Base-by-base conservation (phyloP, 2,329 filamentous ascomycete genomes). In the Fusarium sp. region DNA sequence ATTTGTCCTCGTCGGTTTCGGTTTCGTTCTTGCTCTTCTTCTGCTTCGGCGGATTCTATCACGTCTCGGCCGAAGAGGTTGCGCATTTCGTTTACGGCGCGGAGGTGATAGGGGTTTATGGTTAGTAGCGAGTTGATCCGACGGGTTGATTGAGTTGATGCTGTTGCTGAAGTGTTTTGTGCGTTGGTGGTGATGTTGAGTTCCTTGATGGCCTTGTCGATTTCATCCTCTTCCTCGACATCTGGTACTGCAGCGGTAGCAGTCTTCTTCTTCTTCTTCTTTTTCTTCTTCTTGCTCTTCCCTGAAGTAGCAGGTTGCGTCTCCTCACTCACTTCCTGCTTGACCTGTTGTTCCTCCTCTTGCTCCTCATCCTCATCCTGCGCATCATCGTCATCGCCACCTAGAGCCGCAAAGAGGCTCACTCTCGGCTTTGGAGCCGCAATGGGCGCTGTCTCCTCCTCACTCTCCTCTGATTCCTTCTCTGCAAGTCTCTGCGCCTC, bases 11-110 rank as follows among this genome's bases (percentile, higher is more conserved):
- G 79, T 31, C 79, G 78, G 31, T 82, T 79, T 60, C 82, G 81
- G 47, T 77, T 80, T 64, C 81, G 80, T 71, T 87, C 83, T 40
- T 83, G 82, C 58, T 84, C 84, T 66, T 89, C 87, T 67, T 89
- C 88, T 8, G 82, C 84, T 18, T 85, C 80, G 10, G 85, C 88
- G 1, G 85, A 87, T 78, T 85, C 89, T 82, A 88, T 93, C 78
- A 85, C 89, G 64, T 86, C 90, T 73, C 84, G 85, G 8, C 87
- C 89, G 80, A 88, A 91, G 3, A 91, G 81, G 34, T 84, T 85
- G 60, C 88, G 92, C 94, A 99, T 98, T 84, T 99, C 96, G 78
- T 98, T 97, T 38, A 92, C 87, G 9, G 94, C 94, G 80, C 96
- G 95, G 13, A 99, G 88, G 76, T 95, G 90, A 74, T 93, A 89